Evolutionary conservation across 441 rosid species (phyloP).

Genomic region (Omphalea diandra): DNA sequence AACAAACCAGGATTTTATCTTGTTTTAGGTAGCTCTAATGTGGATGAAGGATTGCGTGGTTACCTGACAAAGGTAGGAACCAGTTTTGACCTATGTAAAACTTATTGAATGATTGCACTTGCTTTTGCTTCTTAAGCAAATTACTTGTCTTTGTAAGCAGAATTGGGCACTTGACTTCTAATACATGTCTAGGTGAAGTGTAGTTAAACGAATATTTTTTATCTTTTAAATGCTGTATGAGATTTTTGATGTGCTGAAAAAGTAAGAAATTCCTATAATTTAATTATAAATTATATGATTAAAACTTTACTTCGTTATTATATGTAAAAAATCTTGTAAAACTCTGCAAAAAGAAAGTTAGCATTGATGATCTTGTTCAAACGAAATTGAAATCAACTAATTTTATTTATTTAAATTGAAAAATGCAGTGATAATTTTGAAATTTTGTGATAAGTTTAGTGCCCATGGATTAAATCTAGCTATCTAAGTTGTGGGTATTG

Average conservation of each 20-base stretch:
- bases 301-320: neutral
- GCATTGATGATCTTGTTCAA: neutral
- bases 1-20: constrained; percentile 89
- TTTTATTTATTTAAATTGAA: neutral
- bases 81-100: neutral
- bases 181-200: neutral
- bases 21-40: constrained; percentile 93
- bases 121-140: constrained; percentile 4
- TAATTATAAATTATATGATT: too few relatives aligned
- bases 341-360: too few relatives aligned
- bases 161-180: neutral
- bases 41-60: constrained; percentile 96
- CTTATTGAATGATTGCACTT: neutral
- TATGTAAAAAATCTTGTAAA: too few relatives aligned
- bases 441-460: neutral
- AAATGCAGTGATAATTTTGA: too few relatives aligned
- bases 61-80: constrained; percentile 80
- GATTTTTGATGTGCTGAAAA: neutral
- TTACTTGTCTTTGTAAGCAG: neutral
- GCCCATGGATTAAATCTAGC: neutral
- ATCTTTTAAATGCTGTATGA: neutral
- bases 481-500: neutral
- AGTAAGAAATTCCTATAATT: neutral
- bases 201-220: neutral
- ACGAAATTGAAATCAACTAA: neutral